These are phyloP conservation scores for Micractinium sp. DNA, from an alignment of 139 green algal species.

Conservation along the genomic window DNA sequence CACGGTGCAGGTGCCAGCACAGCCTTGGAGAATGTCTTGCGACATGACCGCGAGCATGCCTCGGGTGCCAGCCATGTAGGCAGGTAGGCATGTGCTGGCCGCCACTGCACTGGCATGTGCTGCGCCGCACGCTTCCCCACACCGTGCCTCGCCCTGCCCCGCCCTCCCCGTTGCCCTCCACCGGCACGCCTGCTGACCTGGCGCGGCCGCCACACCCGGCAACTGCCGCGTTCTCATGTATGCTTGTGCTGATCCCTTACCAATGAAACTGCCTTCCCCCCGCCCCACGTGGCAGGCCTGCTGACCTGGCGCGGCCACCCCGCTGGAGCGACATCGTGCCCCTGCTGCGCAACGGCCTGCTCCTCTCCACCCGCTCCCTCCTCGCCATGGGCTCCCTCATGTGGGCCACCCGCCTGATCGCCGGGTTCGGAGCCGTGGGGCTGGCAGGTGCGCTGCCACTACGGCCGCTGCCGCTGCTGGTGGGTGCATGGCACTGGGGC, in stretches of 20 bases:
- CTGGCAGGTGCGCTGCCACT: conserved; percentile 44
- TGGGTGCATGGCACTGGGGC: background rate
- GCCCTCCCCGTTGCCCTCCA: too few species aligned
- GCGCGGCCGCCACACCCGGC: too few species aligned
- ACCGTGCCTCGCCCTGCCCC: too few species aligned
- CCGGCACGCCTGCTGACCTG: too few species aligned
- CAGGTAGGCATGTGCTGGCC: too few species aligned
- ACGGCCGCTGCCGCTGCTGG: background rate
- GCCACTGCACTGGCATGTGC: too few species aligned
- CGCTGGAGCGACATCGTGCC: conserved; percentile 36
- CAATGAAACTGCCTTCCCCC: too few species aligned
- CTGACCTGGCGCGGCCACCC: conserved; percentile 41
- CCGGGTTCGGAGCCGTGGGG: conserved; percentile 41
- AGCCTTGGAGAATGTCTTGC: too few species aligned
- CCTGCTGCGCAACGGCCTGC: conserved; percentile 39
- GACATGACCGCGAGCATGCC: too few species aligned
- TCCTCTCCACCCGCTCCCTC: conserved; percentile 43
- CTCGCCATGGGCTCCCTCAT: conserved; percentile 49
- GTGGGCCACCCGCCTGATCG: conserved; percentile 41
- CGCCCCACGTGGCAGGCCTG: background rate
- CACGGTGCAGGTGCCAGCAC: too few species aligned
- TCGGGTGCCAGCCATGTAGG: too few species aligned
- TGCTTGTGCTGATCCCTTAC: background rate
- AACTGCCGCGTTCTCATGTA: background rate
- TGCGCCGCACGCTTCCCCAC: too few species aligned